Evolutionary conservation across 306 rosid species (phyloP).

Genomic region (Gillenia trifoliata): DNA sequence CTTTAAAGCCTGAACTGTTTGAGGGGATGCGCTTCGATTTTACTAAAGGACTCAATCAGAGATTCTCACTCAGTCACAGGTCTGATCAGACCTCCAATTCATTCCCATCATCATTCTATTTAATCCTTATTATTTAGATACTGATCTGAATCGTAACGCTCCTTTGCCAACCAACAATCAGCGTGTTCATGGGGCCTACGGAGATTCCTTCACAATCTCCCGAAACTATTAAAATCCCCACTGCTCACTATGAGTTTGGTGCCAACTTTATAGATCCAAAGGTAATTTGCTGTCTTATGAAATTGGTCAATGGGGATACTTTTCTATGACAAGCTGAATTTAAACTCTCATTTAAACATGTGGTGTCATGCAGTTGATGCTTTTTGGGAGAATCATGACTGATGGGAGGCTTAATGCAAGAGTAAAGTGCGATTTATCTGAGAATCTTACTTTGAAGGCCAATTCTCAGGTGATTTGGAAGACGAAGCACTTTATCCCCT

Average conservation of each 20-base stretch:
- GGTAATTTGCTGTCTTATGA: slow-evolving; percentile 31
- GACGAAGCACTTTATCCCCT: background rate
- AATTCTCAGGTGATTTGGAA: slow-evolving; percentile 71
- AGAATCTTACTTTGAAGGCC: slow-evolving; percentile 76
- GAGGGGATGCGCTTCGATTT: slow-evolving; percentile 97
- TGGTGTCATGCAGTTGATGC: slow-evolving; percentile 61
- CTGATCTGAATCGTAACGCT: background rate
- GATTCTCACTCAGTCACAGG: slow-evolving; percentile 96
- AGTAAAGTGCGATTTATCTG: slow-evolving; percentile 71
- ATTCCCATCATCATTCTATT: background rate
- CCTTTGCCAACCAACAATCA: slow-evolving; percentile 17
- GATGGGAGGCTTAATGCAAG: slow-evolving; percentile 94
- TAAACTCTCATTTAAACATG: background rate
- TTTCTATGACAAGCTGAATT: background rate
- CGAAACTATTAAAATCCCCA: slow-evolving; percentile 80
- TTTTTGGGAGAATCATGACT: slow-evolving; percentile 77
- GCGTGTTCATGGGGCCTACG: slow-evolving; percentile 87
- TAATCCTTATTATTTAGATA: background rate
- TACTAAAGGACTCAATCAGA: slow-evolving; percentile 82
- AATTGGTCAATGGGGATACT: background rate
- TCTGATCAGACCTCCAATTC: slow-evolving; percentile 12
- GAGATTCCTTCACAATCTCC: slow-evolving; percentile 88
- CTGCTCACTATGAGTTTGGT: slow-evolving; percentile 92
- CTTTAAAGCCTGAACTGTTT: slow-evolving; percentile 92
- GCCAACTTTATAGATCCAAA: slow-evolving; percentile 88